Evolutionary conservation across 768 basidiomycete species (phyloP), one percentile per base, ranked within the genome.

Genomic region (Kwoniella mangroviensis): DNA sequence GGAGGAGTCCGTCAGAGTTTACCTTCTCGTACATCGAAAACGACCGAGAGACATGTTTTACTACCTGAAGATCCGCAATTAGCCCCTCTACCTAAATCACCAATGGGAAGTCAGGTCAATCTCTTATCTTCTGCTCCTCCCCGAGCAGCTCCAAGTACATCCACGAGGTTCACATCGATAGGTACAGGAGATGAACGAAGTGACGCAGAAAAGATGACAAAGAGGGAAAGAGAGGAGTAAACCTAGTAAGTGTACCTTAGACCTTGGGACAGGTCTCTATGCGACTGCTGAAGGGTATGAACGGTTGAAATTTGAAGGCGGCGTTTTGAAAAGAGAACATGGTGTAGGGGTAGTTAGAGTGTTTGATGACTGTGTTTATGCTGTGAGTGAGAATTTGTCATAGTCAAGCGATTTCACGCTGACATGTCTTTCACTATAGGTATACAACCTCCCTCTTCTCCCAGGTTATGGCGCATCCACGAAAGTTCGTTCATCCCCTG

Each of bases 341-440:
- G 96, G 94, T 65, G 94, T 95, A 12, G 82, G 82, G 2, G 82
- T 86, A 84, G 11, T 93, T 90, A 86, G 95, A 69, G 87, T 93
- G 0, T 98, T 93, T 74, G 95, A 97, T 81, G 95, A 98, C 84
- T 94, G 94, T 0, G 83, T 96, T 70, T 97, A 97, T 85, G 91
- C 90, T 67, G 94, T 95, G 71, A 84, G 92, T 76, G 21, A 54
- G 21, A 24, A 64, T 11, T 68, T 41, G 59, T 63, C 34, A 68
- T 56, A 57, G 22, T 34, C 58, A 40, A 24, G 34, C 34, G 34
- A 34, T 34, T 34, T 34, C 17, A 60, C n/a, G 15, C n/a, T 45
- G 56, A 40, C 21, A 26, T 41, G 26, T 5, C 42, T 40, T 17
- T 15, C 40, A 21, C 42, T 21, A 9, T 15, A 78, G 94, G 90